Base-by-base conservation (phyloP, 164 flowering plant species). In the Liquidambar formosana region DNA sequence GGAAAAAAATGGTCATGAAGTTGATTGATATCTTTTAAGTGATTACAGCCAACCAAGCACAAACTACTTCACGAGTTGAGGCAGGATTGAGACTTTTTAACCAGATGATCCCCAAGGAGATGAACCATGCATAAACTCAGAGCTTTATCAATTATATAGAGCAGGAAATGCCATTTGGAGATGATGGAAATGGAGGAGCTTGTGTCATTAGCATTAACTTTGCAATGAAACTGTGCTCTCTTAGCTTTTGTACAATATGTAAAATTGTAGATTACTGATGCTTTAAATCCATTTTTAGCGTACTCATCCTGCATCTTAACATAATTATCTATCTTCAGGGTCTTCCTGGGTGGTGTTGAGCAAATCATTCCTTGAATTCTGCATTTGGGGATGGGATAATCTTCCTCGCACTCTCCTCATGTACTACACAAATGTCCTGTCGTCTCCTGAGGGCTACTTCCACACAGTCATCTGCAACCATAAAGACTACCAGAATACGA, bases 361-460 rank as follows among this genome's bases (percentile, higher is more conserved):
- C 14, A 86, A 80, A 72, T 57, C 91, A 23, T 89, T 89, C 69
- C 80, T 89, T 4, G 96, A 92, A 52, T 90, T 85, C 73, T 86
- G 89, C 63, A 71, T 92, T 10, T 88, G 86, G 91, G 97, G 94
- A 46, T 89, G 91, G 89, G 96, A 92, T 60, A 92, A 89, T 79
- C 93, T 92, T 47, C 97, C 97, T 2, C 90, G 96, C 15, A 92
- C 90, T 4, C 85, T 92, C 19, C 87, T 92, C 63, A 87, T 92
- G 96, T 92, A 92, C 81, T 90, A 89, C 75, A 85, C 94, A 16
- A 92, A 92, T 75, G 73, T 84, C 77, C 64, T 90, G 66, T 87
- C 93, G 23, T 85, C 97, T 5, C 70, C 86, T 0, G 96, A 92
- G 70, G 91, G 96, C 47, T 90, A 92, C 84, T 92, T 92, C 77